Conservation (phyloP, 495 filamentous ascomycete genomes). For the Penicillium subrubescens region DNA sequence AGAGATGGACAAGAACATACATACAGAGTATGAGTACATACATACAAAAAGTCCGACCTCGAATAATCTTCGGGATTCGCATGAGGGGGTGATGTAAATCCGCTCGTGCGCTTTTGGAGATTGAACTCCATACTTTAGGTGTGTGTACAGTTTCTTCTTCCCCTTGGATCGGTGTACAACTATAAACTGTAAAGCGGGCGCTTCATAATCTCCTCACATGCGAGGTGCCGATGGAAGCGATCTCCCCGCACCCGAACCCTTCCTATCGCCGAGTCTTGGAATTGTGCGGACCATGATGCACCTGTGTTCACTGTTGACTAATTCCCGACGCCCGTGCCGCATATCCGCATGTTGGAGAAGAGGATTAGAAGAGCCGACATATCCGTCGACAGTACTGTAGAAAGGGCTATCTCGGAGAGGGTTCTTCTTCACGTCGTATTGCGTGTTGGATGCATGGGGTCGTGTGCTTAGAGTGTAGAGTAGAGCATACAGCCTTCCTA, state of each 20-base stretch:
- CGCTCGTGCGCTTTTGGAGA: too few species aligned
- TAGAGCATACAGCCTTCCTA: background rate
- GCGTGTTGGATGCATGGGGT: background rate
- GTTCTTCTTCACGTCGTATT: background rate
- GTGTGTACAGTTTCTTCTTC: background rate
- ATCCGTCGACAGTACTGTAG: background rate
- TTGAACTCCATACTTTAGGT: too few species aligned
- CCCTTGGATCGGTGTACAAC: background rate
- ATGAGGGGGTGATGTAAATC: background rate
- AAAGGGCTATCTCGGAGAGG: background rate
- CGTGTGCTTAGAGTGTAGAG: background rate
- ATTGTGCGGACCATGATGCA: background rate
- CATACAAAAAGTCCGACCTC: background rate
- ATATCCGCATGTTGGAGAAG: background rate
- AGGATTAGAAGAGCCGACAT: background rate
- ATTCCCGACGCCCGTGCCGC: background rate
- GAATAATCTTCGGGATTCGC: background rate
- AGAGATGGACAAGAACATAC: background rate
- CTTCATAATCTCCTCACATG: slow-evolving; percentile 6
- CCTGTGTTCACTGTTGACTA: background rate
- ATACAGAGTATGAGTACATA: background rate
- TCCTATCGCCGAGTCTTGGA: background rate
- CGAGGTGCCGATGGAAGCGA: slow-evolving; percentile 6
- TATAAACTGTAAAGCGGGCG: background rate
- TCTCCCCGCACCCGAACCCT: slow-evolving; percentile 10